Evolutionary conservation across 192 early-diverging fungal genomes (phyloP).

Genomic region (Coemansia sp.): DNA sequence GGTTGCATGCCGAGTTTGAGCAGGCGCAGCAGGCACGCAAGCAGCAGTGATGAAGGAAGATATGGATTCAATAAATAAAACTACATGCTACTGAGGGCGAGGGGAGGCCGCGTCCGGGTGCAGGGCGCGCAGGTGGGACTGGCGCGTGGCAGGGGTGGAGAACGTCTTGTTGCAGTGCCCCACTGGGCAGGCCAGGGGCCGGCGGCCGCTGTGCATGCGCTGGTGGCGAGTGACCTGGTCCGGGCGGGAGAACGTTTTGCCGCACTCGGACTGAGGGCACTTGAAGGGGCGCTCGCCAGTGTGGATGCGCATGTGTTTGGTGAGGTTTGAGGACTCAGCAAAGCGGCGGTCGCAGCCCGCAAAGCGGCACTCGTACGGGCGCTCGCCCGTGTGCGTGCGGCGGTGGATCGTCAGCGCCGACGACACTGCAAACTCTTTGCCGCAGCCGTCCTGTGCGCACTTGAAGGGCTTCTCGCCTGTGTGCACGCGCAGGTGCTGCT

Average conservation of each 20-base stretch:
- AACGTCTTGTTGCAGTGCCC: slow-evolving; percentile 40
- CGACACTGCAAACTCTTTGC: slow-evolving; percentile 65
- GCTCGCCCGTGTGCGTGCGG: slow-evolving; percentile 70
- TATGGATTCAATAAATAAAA: not conserved
- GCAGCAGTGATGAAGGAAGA: not conserved
- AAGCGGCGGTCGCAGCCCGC: slow-evolving; percentile 45
- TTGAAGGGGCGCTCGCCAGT: slow-evolving; percentile 74
- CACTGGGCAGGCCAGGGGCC: slow-evolving; percentile 34
- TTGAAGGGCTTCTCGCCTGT: slow-evolving; percentile 74
- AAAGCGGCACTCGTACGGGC: slow-evolving; percentile 63
- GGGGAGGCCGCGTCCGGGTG: slow-evolving; percentile 15
- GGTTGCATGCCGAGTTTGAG: slow-evolving; percentile 35
- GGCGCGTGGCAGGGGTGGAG: slow-evolving; percentile 32
- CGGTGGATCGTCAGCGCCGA: slow-evolving; percentile 68
- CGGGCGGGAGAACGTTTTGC: slow-evolving; percentile 69
- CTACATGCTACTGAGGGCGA: not conserved
- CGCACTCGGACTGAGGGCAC: slow-evolving; percentile 64
- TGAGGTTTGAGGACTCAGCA: slow-evolving; percentile 61
- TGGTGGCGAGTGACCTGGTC: slow-evolving; percentile 69
- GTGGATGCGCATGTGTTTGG: slow-evolving; percentile 73
- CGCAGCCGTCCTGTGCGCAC: slow-evolving; percentile 63
- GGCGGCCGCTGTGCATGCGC: slow-evolving; percentile 45
- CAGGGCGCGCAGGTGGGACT: slow-evolving; percentile 33
- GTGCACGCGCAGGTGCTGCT: slow-evolving; percentile 73
- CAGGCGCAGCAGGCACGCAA: slow-evolving; percentile 5